phyloP scores from a whole-genome alignment of 768 basidiomycete genomes.

The Boletus subparvulus region DNA sequence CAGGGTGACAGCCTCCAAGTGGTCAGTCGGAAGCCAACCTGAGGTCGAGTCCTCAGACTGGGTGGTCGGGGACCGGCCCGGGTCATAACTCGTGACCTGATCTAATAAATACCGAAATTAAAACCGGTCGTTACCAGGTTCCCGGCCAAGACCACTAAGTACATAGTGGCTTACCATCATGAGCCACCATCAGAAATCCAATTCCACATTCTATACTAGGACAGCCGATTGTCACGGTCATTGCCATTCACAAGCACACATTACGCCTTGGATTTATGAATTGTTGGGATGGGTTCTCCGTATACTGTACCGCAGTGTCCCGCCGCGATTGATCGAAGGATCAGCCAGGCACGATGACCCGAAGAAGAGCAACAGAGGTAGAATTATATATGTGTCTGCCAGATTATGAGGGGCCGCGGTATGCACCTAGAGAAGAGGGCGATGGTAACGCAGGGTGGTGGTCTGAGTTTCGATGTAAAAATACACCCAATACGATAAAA shows the following conservation, averaged over 20 bases:
- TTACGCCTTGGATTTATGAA: background rate
- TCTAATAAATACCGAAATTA: too few species aligned
- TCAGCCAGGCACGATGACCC: background rate
- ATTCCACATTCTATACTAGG: background rate
- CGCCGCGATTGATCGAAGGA: background rate
- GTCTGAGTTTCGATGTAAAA: constrained; percentile 15
- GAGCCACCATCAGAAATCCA: constrained; percentile 6
- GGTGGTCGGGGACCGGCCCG: background rate
- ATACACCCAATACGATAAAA: constrained; percentile 17
- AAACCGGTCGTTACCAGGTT: background rate
- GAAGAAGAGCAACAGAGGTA: background rate
- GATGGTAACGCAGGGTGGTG: constrained; percentile 14
- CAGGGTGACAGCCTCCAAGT: background rate
- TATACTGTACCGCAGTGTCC: background rate
- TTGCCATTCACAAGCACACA: background rate
- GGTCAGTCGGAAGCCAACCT: background rate
- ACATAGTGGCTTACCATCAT: background rate
- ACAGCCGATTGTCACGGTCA: background rate
- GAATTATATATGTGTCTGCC: constrained; percentile 9
- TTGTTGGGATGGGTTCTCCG: background rate
- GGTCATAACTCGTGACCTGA: background rate
- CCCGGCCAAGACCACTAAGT: background rate
- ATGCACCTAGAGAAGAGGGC: constrained; percentile 14
- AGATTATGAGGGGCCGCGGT: constrained; percentile 12
- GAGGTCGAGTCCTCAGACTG: too few species aligned